phyloP scores from a whole-genome alignment of 306 rosid species.

The Elaeagnus macrophylla region DNA sequence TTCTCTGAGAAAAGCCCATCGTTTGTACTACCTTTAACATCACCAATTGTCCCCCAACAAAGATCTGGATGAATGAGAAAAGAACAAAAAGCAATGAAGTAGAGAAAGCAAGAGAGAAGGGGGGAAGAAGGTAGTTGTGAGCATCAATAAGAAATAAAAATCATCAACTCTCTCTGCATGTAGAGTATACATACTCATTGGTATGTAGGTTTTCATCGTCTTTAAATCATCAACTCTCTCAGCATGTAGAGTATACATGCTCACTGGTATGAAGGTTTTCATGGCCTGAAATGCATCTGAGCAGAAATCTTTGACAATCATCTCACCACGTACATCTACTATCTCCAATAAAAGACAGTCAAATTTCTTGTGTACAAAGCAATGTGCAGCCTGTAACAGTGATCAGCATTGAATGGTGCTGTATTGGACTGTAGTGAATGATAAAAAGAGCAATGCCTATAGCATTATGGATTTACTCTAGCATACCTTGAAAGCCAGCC shows the following conservation, averaged over 20 bases:
- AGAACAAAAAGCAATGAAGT: slow-evolving; percentile 3
- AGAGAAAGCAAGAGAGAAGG: background rate
- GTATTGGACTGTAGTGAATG: slow-evolving; percentile 12
- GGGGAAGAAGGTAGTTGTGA: background rate
- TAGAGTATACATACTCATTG: slow-evolving; percentile 36
- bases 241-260: slow-evolving; percentile 25
- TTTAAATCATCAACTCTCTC: background rate
- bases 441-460: slow-evolving; percentile 16
- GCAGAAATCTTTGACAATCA: slow-evolving; percentile 37
- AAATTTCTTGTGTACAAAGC: slow-evolving; percentile 26
- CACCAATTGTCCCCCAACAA: slow-evolving; percentile 34
- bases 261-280: slow-evolving; percentile 28
- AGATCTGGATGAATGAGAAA: slow-evolving; percentile 29
- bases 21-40: slow-evolving; percentile 24
- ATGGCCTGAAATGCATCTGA: slow-evolving; percentile 29
- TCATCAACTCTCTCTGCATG: background rate
- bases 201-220: slow-evolving; percentile 25
- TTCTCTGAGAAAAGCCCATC: slow-evolving; percentile 48
- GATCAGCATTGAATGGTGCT: slow-evolving; percentile 10
- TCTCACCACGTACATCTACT: slow-evolving; percentile 35
- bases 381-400: slow-evolving; percentile 59
- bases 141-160: slow-evolving; percentile 7
- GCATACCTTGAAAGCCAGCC: slow-evolving; percentile 67
- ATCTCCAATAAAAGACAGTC: slow-evolving; percentile 38
- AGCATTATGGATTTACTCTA: background rate